Base-by-base conservation (phyloP, 805 yeast species). In the Pachysolen tannophilus region DNA sequence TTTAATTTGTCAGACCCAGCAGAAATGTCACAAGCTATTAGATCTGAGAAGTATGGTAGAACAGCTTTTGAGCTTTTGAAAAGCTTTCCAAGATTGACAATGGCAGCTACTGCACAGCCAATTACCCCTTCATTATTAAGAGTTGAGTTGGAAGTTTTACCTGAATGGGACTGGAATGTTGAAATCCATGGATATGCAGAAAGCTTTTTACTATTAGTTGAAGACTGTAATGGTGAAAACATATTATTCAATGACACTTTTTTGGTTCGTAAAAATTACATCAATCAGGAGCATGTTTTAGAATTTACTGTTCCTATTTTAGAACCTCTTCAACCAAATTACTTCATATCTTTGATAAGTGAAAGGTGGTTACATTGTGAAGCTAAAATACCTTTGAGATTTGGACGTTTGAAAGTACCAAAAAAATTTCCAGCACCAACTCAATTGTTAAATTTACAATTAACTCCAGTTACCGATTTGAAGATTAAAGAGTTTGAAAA, bases 301-400 rank as follows among this genome's bases (percentile, higher is more conserved):
- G 86, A 79, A 24, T 75, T 86, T 44, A 69, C 82, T 0, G 72
- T 88, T 3, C 73, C 82, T 0, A 38, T 78, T 0, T 37, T 59
- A 4, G 76, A 72, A 5, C 82, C 88, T 1, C 30, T 54, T 2
- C 71, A 68, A 25, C 95, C 96, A 0, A 78, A 75, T 45, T 77
- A 81, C 43, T 85, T 82, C 53, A 68, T 87, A 4, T 65, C 81
- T 0, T 53, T 88, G 9, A 56, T 82, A 2, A 85, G 94, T 38
- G 94, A 88, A 39, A 74, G 67, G 40, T 92, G 97, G 98, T 57
- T 87, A 4, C 88, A 84, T 42, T 75, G 86, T 38, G 83, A 73
- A 37, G 63, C 68, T 42, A 72, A 70, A 40, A 51, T 70, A 1
- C 84, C 95, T 0, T 63, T 86, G 1, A 55, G 75, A 37, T 57